Conservation (phyloP, 345 rosid genomes). For the Crucihimalaya himalaica region DNA sequence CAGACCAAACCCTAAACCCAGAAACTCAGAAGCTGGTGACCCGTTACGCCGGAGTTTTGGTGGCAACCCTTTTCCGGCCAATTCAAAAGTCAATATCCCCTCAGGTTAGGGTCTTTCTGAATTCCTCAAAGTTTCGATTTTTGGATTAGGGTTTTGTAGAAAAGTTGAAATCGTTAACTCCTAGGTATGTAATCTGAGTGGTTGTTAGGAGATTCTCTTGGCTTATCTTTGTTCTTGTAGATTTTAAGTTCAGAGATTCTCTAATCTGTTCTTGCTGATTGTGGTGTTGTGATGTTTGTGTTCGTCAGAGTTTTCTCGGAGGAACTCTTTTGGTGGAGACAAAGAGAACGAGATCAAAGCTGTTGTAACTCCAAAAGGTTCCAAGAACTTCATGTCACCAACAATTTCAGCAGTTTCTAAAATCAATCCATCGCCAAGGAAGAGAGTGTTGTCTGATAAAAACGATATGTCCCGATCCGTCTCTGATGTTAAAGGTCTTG, state of each 20-base stretch:
- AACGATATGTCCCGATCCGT: conserved; percentile 49
- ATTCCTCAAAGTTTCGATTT: background rate
- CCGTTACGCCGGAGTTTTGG: conserved; percentile 72
- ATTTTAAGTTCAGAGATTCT: background rate
- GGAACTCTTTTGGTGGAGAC: conserved; percentile 48
- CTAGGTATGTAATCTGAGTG: background rate
- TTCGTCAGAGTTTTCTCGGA: conserved; percentile 46
- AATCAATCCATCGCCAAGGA: conserved; percentile 68
- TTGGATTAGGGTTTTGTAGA: background rate
- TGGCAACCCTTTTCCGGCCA: conserved; percentile 52
- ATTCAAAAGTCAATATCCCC: conserved; percentile 54
- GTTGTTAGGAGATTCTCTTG: background rate
- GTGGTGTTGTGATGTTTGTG: background rate
- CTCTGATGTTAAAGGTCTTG: conserved; percentile 45
- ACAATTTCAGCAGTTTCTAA: conserved; percentile 87
- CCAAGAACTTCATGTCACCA: conserved; percentile 86
- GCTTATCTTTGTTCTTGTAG: conserved; percentile 4
- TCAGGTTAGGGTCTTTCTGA: conserved; percentile 48
- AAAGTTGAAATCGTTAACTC: background rate
- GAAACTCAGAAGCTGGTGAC: conserved; percentile 58
- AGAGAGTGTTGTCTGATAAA: conserved; percentile 66
- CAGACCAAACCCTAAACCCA: conserved; percentile 48
- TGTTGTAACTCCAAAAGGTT: conserved; percentile 47
- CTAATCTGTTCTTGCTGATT: background rate
- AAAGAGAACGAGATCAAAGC: conserved; percentile 61